Evolutionary conservation across 306 rosid species (phyloP).

Genomic region (Cucurbita argyrosperma): DNA sequence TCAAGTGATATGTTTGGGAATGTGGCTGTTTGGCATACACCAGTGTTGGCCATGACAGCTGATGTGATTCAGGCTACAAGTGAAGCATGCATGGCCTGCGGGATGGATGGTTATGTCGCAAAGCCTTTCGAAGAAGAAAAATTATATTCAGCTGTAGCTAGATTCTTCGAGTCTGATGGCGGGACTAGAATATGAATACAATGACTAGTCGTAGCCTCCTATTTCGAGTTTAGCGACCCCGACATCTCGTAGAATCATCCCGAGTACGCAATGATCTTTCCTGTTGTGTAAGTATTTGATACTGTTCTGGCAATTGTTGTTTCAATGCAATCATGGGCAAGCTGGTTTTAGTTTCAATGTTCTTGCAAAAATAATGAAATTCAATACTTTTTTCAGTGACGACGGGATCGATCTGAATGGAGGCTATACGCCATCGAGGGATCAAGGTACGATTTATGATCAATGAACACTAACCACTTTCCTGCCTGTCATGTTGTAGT

Average conservation of each 20-base stretch:
- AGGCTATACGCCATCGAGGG: background rate
- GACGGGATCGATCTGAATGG: background rate
- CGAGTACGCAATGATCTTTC: background rate
- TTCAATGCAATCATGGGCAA: background rate
- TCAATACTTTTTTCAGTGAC: background rate
- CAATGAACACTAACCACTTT: background rate
- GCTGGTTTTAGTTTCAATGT: background rate
- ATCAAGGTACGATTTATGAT: background rate
- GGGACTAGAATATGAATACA: background rate
- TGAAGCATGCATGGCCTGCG: slow-evolving; percentile 73
- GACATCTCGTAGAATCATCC: background rate
- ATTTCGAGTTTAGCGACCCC: background rate
- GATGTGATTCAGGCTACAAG: slow-evolving; percentile 65
- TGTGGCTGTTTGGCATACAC: slow-evolving; percentile 59
- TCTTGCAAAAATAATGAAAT: background rate
- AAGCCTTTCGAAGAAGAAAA: slow-evolving; percentile 89
- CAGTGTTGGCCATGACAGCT: slow-evolving; percentile 91
- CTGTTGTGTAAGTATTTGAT: background rate
- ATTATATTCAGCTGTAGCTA: slow-evolving; percentile 50
- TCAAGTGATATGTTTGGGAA: slow-evolving; percentile 39
- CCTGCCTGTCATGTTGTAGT: background rate
- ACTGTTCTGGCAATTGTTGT: background rate
- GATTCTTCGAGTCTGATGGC: slow-evolving; percentile 27
- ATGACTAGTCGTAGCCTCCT: background rate
- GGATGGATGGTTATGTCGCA: slow-evolving; percentile 83